Evolutionary conservation across 805 yeast genomes (phyloP).

Genomic region (Kluyveromyces wickerhamii): DNA sequence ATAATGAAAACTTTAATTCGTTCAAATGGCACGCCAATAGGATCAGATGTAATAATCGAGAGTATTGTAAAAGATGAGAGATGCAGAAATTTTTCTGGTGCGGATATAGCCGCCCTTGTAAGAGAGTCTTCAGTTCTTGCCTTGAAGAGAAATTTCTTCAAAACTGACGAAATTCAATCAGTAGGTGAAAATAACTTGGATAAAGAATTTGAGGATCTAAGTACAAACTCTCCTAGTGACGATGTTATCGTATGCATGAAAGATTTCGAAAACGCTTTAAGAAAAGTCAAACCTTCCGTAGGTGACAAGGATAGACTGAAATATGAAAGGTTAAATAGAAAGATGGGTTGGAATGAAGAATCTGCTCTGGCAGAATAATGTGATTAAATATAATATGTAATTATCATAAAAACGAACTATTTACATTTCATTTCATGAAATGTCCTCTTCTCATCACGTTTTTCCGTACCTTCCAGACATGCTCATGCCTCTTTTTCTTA

Average conservation of each 20-base stretch:
- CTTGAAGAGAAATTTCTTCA: slow-evolving; percentile 64
- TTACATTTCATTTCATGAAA: slow-evolving; percentile 15
- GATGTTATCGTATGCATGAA: slow-evolving; percentile 48
- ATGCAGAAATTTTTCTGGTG: slow-evolving; percentile 90
- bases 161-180: slow-evolving; percentile 35
- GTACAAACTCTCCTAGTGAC: slow-evolving; percentile 25
- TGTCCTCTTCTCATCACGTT: slow-evolving; percentile 44
- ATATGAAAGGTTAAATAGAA: slow-evolving; percentile 65
- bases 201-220: slow-evolving; percentile 33
- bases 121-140: slow-evolving; percentile 93
- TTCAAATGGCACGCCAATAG: slow-evolving; percentile 70
- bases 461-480: slow-evolving; percentile 50
- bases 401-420: too few species aligned
- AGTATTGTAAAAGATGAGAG: slow-evolving; percentile 64
- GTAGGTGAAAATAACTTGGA: slow-evolving; percentile 42
- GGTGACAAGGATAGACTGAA: slow-evolving; percentile 73
- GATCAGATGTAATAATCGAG: slow-evolving; percentile 49
- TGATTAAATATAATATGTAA: slow-evolving; percentile 6
- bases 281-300: slow-evolving; percentile 80
- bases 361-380: too few species aligned
- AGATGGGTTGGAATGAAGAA: slow-evolving; percentile 65
- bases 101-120: slow-evolving; percentile 85
- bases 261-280: slow-evolving; percentile 68
- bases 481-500: slow-evolving; percentile 38
- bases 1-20: slow-evolving; percentile 70